Percentiles rank a stretch among this genome's conserved stretches.
phyloP scores from a whole-genome alignment of 768 basidiomycete species.

The Boletus fagicola region DNA sequence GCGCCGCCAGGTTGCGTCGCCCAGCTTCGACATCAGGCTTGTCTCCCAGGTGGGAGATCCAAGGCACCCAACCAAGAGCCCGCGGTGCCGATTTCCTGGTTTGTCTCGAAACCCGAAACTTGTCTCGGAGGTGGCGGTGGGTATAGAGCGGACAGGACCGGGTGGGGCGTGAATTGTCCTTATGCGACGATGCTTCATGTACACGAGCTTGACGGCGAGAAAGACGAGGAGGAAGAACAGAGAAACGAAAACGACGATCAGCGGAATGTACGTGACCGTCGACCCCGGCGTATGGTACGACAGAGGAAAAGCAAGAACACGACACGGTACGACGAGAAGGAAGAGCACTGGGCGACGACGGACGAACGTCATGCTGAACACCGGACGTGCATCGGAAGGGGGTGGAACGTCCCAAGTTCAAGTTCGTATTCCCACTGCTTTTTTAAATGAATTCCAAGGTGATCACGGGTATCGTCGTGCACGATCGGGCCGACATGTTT shows the following conservation, averaged over 20 bases:
- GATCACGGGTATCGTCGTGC: not conserved
- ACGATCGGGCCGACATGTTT: not conserved
- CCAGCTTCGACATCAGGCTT: conserved; percentile 13
- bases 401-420: not conserved
- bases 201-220: conserved; percentile 25
- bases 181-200: conserved; percentile 31
- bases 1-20: conserved; percentile 8
- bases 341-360: not conserved
- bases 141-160: not conserved
- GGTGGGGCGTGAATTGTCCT: conserved; percentile 23
- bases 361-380: conserved; percentile 7
- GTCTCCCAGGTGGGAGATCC: conserved; percentile 36
- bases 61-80: conserved; percentile 29
- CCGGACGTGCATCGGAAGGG: not conserved
- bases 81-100: conserved; percentile 1
- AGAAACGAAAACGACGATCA: conserved; percentile 13
- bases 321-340: not conserved
- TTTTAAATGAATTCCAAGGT: conserved; percentile 20
- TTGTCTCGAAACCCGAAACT: conserved; percentile 10
- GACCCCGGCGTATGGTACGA: conserved; percentile 1
- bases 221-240: conserved; percentile 19
- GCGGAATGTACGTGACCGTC: conserved; percentile 7
- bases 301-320: conserved; percentile 16
- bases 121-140: no score
- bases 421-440: conserved; percentile 9